These are phyloP conservation scores for Ophiostoma ulmi DNA, from an alignment of 2,329 filamentous ascomycete genomes.

Conservation along the genomic window DNA sequence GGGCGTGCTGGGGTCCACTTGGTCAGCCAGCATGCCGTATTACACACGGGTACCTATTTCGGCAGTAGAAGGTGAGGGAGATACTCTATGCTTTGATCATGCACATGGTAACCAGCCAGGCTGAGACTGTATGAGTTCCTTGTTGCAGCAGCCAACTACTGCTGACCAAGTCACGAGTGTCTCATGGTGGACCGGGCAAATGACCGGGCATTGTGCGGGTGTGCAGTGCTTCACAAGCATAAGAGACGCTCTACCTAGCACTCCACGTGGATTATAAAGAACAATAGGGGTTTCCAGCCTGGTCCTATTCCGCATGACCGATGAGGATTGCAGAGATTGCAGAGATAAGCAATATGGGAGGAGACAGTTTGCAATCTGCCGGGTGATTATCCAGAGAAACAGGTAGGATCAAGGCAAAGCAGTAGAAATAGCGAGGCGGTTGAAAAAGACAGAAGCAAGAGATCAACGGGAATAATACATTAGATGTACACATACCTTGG, in stretches of 20 bases:
- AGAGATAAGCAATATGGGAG: slow-evolving; percentile 5
- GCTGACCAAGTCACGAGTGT: slow-evolving; percentile 1
- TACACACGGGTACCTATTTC: neutral
- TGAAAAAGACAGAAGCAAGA: neutral
- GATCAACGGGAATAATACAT: slow-evolving; percentile 11
- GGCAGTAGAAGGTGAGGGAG: neutral
- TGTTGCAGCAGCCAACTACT: neutral
- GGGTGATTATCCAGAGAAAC: neutral
- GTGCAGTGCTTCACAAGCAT: neutral
- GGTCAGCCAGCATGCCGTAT: neutral
- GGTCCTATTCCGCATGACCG: slow-evolving; percentile 9
- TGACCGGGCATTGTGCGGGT: neutral
- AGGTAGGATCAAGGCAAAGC: neutral
- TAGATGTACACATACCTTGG: slow-evolving; percentile 9
- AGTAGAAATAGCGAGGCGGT: neutral
- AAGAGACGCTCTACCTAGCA: neutral
- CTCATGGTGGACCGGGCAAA: neutral
- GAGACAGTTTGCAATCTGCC: neutral
- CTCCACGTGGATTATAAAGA: neutral
- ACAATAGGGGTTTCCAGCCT: neutral
- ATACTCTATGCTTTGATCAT: neutral
- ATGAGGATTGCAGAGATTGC: neutral
- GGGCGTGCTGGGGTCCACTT: slow-evolving; percentile 1
- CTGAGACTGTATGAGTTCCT: neutral
- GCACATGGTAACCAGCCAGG: neutral